phyloP scores from a whole-genome alignment of 164 flowering plant genomes.

The Dillenia turbinata region DNA sequence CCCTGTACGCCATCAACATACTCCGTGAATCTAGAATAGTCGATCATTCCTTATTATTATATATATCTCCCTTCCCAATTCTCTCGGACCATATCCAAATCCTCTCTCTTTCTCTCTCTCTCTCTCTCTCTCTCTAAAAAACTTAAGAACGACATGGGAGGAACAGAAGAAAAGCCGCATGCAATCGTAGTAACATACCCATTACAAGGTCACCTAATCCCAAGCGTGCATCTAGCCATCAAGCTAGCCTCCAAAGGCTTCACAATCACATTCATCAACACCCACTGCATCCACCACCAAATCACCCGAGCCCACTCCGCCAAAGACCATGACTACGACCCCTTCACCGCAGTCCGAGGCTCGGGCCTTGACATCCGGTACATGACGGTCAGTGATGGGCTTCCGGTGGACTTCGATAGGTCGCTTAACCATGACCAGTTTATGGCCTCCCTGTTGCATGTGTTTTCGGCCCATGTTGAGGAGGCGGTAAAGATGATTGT shows the following conservation, averaged over 20 bases:
- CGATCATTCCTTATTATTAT: too few species aligned
- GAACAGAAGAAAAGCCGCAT: slow-evolving; percentile 31
- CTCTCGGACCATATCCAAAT: too few species aligned
- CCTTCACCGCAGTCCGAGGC: slow-evolving; percentile 43
- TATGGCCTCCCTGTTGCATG: slow-evolving; percentile 53
- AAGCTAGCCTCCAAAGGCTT: slow-evolving; percentile 76
- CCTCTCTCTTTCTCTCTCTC: too few species aligned
- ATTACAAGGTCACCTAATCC: slow-evolving; percentile 84
- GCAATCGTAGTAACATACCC: slow-evolving; percentile 66
- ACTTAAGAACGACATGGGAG: too few species aligned
- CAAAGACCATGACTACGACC: slow-evolving; percentile 35
- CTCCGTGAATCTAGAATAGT: too few species aligned
- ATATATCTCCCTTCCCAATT: too few species aligned
- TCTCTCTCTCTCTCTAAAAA: too few species aligned
- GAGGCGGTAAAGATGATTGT: slow-evolving; percentile 36
- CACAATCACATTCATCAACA: slow-evolving; percentile 77
- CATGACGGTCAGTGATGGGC: slow-evolving; percentile 59
- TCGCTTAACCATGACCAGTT: slow-evolving; percentile 68
- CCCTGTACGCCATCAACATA: too few species aligned
- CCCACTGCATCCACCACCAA: slow-evolving; percentile 54
- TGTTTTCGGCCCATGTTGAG: slow-evolving; percentile 59
- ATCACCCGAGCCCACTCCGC: slow-evolving; percentile 27
- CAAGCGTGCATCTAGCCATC: slow-evolving; percentile 57
- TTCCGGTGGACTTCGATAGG: slow-evolving; percentile 68
- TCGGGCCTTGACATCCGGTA: slow-evolving; percentile 67